Base-by-base conservation (phyloP, 1,284 basidiomycete genomes). In the Austroboletus novae-zelandiae region DNA sequence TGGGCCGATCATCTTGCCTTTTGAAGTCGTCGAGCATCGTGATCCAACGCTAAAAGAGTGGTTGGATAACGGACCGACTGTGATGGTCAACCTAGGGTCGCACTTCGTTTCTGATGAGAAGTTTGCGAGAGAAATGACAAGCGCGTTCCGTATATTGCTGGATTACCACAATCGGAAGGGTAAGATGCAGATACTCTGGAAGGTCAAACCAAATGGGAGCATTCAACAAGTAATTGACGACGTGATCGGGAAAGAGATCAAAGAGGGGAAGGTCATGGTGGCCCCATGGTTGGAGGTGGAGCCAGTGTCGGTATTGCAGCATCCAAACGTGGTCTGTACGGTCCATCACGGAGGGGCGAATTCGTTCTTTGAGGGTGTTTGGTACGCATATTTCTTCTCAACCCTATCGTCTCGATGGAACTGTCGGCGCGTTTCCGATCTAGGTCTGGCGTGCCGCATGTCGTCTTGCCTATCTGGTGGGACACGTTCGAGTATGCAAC, bases 401-500 rank as follows among this genome's bases (percentile, higher is more conserved):
- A n/a, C n/a, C n/a, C n/a, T n/a, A n/a, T n/a, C n/a, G n/a, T n/a
- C n/a, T n/a, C n/a, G n/a, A n/a, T n/a, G n/a, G n/a, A n/a, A n/a
- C n/a, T n/a, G n/a, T n/a, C n/a, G n/a, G n/a, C n/a, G n/a, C n/a
- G n/a, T n/a, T n/a, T n/a, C n/a, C n/a, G n/a, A n/a, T n/a, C n/a
- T n/a, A n/a, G 54, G 43, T 53, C 43, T 18, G 56, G 56, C 1
- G 3, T 41, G 27, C 27, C 27, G 8, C 27, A 7, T 1, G 27
- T 27, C 8, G 27, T 27, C 27, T 6, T 27, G 6, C 46, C 57
- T 2, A 46, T 46, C 7, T 59, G 53, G 57, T 30, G 5, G n/a
- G 59, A 61, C 27, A 61, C 57, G 5, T 58, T 43, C 15, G 56
- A 58, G 10, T 56, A 43, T 27, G 57, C 47, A 0, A 13, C 14